A percentile compares a stretch with the other conserved stretches of the same genome.
These are phyloP conservation scores for Larix sibirica DNA, from an alignment of 83 land plant genomes.

Conservation along the genomic window DNA sequence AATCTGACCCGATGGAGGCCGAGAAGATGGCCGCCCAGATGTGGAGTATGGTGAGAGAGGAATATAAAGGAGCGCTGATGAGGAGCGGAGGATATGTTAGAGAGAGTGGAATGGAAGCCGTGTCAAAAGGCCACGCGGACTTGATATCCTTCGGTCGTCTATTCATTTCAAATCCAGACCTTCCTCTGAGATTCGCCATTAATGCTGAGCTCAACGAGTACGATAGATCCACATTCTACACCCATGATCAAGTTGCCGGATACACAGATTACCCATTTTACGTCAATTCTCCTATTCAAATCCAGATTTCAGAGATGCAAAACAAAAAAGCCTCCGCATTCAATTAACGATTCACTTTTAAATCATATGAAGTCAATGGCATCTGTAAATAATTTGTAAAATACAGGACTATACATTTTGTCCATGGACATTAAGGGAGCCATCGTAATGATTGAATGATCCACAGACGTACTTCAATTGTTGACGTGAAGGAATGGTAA, in stretches of 20 bases:
- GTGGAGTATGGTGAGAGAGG: conserved; percentile 27
- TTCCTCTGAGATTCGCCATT: conserved; percentile 41
- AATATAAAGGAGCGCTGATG: conserved; percentile 56
- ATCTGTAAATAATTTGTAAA: too few relatives aligned
- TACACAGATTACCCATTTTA: conserved; percentile 71
- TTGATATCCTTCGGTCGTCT: conserved; percentile 68
- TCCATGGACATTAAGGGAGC: too few relatives aligned
- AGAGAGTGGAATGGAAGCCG: conserved; percentile 55
- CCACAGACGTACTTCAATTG: too few relatives aligned
- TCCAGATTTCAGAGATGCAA: not conserved
- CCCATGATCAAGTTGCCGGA: conserved; percentile 69
- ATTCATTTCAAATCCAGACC: conserved; percentile 72
- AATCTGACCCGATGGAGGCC: conserved; percentile 31
- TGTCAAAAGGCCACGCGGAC: conserved; percentile 53
- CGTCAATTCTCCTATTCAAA: not conserved
- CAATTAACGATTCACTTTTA: too few relatives aligned
- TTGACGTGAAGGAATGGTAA: too few relatives aligned
- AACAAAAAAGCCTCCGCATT: too few relatives aligned
- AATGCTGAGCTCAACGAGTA: conserved; percentile 47
- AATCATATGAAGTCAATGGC: too few relatives aligned
- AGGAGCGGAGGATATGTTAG: conserved; percentile 59
- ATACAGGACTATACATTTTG: too few relatives aligned
- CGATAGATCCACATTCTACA: conserved; percentile 62
- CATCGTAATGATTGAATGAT: too few relatives aligned
- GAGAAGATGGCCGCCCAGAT: conserved; percentile 23